Evolutionary conservation across 306 rosid species (phyloP).

Genomic region (Elaeagnus macrophylla): DNA sequence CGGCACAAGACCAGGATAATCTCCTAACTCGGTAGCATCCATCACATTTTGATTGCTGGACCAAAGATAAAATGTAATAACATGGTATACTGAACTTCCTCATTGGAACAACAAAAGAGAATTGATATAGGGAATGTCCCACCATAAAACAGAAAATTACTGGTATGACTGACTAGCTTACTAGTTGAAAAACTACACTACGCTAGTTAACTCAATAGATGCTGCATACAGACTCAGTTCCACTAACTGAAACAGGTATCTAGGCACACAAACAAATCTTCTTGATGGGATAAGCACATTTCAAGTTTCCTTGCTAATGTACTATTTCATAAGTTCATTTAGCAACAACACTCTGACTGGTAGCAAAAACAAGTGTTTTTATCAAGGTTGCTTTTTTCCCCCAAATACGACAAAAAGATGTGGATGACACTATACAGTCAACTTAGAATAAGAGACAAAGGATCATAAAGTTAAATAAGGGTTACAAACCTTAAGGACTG

Average conservation of each 20-base stretch:
- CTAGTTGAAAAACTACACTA: too few relatives aligned
- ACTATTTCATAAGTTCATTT: background rate
- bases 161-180: too few relatives aligned
- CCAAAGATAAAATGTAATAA: conserved; percentile 12
- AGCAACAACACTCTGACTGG: background rate
- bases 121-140: conserved; percentile 4
- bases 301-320: background rate
- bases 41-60: conserved; percentile 49
- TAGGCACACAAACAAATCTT: background rate
- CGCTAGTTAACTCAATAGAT: too few relatives aligned
- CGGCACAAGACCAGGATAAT: conserved; percentile 59
- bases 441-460: background rate
- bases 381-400: background rate
- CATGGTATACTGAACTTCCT: background rate
- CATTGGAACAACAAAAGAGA: background rate
- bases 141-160: background rate
- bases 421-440: conserved; percentile 8
- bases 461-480: conserved; percentile 8
- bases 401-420: background rate
- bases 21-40: conserved; percentile 44
- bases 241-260: background rate
- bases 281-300: background rate
- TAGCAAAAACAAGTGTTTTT: background rate
- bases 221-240: background rate
- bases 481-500: conserved; percentile 56